Base-by-base conservation (phyloP, 2,329 filamentous ascomycete genomes). In the Leptographium flavum region DNA sequence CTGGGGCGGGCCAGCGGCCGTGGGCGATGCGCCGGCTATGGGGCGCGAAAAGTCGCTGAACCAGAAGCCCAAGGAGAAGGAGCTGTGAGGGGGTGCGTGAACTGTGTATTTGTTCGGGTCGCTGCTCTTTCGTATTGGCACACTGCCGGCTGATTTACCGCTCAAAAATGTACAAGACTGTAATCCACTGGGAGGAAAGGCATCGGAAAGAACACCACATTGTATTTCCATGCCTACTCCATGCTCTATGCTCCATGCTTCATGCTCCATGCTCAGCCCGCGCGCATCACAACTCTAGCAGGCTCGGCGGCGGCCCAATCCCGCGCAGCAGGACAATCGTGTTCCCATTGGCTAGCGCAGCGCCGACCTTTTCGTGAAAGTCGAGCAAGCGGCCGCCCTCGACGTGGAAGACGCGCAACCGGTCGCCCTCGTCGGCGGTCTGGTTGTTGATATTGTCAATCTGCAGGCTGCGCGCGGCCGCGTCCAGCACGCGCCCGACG, bases 291-390 rank as follows among this genome's bases (percentile, higher is more conserved):
- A 65, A 48, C 50, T 81, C 72, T 49, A 87, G 83, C 54, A 88
- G 62, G 60, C 87, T 79, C 19, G 80, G 79, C 45, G 84, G 76
- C n/a, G 81, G 76, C 1, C 87, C 87, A 43, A 95, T 81, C 0
- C 92, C 92, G 50, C 92, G 72, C 44, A 98, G 57, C 55, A 98
- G 59, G 22, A 96, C 87, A 51, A 98, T 77, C 11, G 87, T 95
- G 59, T 98, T 90, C 1, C 92, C 92, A 53, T 76, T 88, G 52
- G 76, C 76, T 47, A 93, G 68, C 25, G 70, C 71, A 43, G 70
- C 69, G 5, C 87, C 87, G 45, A 94, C 69, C 67, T 90, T 88
- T 63, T 95, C 88, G 22, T 74, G 79, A 56, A 93, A 98, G 49
- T 92, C 88, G 51, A 98, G 62, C 50, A 98, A 61, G 47, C 87